Conservation (phyloP, 1,284 basidiomycete genomes). For the Peniophora sp. region DNA sequence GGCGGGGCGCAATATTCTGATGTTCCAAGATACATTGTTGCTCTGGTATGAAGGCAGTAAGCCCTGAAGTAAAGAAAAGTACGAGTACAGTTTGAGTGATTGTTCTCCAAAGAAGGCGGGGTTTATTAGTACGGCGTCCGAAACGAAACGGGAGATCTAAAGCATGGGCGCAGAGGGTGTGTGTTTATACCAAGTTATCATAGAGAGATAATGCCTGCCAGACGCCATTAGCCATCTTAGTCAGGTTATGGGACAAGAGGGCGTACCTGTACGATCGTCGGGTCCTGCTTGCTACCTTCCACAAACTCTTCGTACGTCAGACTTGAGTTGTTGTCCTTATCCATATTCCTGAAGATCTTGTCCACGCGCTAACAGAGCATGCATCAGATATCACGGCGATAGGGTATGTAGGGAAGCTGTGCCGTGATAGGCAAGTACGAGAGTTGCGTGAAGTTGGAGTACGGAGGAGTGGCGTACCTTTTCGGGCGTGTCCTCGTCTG, state of each 20-base stretch:
- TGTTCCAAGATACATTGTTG: no score
- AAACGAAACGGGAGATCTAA: no score
- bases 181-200: slow-evolving; percentile 59
- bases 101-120: no score
- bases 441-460: no score
- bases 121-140: no score
- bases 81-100: background rate
- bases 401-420: background rate
- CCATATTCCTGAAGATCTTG: slow-evolving; percentile 95
- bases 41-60: no score
- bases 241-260: slow-evolving; percentile 9
- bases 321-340: slow-evolving; percentile 82
- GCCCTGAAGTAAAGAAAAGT: background rate
- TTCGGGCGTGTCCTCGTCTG: slow-evolving; percentile 98
- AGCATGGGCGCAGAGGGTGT: no score
- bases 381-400: background rate
- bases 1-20: no score
- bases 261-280: slow-evolving; percentile 90
- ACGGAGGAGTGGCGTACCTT: slow-evolving; percentile 51
- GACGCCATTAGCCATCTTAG: slow-evolving; percentile 10
- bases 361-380: slow-evolving; percentile 68
- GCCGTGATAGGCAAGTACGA: no score
- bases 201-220: slow-evolving; percentile 68
- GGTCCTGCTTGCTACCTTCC: slow-evolving; percentile 95
- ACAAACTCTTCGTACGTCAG: slow-evolving; percentile 95